Conservation (phyloP, 495 filamentous ascomycete genomes). For the Xylaria nigripes region DNA sequence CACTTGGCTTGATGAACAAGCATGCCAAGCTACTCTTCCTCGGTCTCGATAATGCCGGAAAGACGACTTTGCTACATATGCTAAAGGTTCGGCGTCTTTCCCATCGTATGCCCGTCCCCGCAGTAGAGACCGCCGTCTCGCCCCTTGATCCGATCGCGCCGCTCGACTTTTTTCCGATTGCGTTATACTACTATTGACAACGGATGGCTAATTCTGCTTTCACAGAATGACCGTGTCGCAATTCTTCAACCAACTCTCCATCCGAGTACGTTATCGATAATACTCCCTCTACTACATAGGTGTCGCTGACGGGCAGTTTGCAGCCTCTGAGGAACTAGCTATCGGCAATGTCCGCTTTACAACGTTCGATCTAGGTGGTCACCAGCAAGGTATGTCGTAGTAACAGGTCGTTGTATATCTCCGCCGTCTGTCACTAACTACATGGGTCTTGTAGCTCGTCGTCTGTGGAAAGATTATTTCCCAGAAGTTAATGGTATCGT, state of each 20-base stretch:
- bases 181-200: not conserved
- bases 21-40: slow-evolving; percentile 91
- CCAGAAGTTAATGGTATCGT: slow-evolving; percentile 97
- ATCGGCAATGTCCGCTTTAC: slow-evolving; percentile 97
- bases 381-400: slow-evolving; percentile 73
- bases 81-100: slow-evolving; percentile 59
- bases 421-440: not conserved
- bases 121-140: not conserved
- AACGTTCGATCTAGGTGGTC: slow-evolving; percentile 94
- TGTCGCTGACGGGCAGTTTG: slow-evolving; percentile 17
- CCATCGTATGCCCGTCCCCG: slow-evolving; percentile 5
- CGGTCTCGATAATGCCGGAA: slow-evolving; percentile 94
- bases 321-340: slow-evolving; percentile 89
- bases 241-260: slow-evolving; percentile 85
- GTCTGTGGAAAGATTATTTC: slow-evolving; percentile 98
- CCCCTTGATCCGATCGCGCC: not conserved
- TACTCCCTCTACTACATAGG: not conserved
- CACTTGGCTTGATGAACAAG: slow-evolving; percentile 90
- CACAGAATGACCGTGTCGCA: slow-evolving; percentile 85
- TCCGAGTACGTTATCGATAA: slow-evolving; percentile 55
- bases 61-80: slow-evolving; percentile 91
- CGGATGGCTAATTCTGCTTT: slow-evolving; percentile 8
- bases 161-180: not conserved
- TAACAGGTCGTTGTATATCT: not conserved
- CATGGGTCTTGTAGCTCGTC: slow-evolving; percentile 55